Evolutionary conservation across 495 filamentous ascomycete genomes (phyloP), one percentile per base, ranked within the genome.

Genomic region (Oleoguttula mirabilis): DNA sequence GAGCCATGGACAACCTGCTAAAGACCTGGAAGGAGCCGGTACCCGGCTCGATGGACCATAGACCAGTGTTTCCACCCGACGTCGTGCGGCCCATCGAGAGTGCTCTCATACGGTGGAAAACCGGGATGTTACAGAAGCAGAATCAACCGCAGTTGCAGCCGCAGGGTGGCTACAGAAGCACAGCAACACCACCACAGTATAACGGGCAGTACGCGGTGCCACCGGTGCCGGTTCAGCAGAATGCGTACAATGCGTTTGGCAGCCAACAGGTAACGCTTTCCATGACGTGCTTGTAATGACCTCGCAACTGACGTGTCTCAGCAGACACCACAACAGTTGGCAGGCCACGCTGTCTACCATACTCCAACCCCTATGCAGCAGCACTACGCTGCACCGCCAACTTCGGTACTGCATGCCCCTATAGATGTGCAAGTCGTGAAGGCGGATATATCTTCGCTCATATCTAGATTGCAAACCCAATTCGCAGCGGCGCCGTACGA

Each of bases 1-100:
- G 77, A 41, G 88, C 90, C 63, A 77, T 98, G 67, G 88, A 96
- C 46, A 87, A 92, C 62, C 88, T 98, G 82, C 72, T 96, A 37
- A 88, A 84, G 65, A 98, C 90, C 0, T 98, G 90, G 90, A 98
- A 94, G 60, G 82, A 93, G 58, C 84, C 92, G 14, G 84, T 94
- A 3, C 84, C 88, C 0, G 90, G 88, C 15, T 94, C 90, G 10
- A 70, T 88, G 40, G 86, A 92, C 53, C 74, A 76, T 2, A 72
- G 81, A 49, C 88, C 90, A 2, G 88, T 98, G 38, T 98, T 98
- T 59, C 75, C 84, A 12, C 66, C 72, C 10, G 86, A 95, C 19
- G 70, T 81, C 31, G 92, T 85, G 27, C 73, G 83, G 27, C 79
- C 81, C 39, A 96, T 98, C 51, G 90, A 98, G 58, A 93, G 80